Conservation (phyloP, 2,329 filamentous ascomycete genomes). For the Ophiostoma himal-ulmi region DNA sequence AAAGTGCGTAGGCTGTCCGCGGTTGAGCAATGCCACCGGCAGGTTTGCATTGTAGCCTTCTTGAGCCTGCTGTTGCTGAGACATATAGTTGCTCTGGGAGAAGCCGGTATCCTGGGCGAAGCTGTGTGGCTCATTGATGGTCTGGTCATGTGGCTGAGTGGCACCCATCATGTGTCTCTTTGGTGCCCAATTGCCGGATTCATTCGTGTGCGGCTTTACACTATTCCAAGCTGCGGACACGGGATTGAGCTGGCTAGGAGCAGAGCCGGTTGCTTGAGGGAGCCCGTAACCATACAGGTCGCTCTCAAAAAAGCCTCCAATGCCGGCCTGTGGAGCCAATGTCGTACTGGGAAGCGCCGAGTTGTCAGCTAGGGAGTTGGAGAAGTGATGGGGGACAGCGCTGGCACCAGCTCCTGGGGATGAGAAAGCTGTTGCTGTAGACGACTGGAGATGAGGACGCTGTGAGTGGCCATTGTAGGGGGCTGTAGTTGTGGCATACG, state of each 20-base stretch:
- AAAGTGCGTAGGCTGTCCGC: background rate
- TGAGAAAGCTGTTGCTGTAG: slow-evolving; percentile 19
- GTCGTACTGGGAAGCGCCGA: background rate
- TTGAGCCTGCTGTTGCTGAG: slow-evolving; percentile 3
- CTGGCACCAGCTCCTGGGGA: slow-evolving; percentile 17
- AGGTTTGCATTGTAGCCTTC: background rate
- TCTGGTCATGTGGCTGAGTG: background rate
- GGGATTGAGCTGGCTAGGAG: slow-evolving; percentile 44
- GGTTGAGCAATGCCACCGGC: slow-evolving; percentile 4
- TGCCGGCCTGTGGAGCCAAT: background rate
- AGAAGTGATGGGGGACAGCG: slow-evolving; percentile 15
- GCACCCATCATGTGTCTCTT: background rate
- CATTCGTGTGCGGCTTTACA: slow-evolving; percentile 25
- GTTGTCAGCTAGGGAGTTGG: slow-evolving; percentile 19
- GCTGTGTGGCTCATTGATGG: background rate
- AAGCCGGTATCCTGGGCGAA: background rate
- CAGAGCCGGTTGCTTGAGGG: slow-evolving; percentile 17
- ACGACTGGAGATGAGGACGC: slow-evolving; percentile 38
- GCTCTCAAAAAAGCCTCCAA: background rate
- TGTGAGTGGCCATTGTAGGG: slow-evolving; percentile 44
- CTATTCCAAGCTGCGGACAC: slow-evolving; percentile 42
- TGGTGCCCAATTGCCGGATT: background rate
- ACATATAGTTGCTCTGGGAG: background rate
- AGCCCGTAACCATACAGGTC: slow-evolving; percentile 9
- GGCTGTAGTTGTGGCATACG: slow-evolving; percentile 29